Base-by-base conservation (phyloP, 768 basidiomycete species). In the Sporobolomyces phaffii region DNA sequence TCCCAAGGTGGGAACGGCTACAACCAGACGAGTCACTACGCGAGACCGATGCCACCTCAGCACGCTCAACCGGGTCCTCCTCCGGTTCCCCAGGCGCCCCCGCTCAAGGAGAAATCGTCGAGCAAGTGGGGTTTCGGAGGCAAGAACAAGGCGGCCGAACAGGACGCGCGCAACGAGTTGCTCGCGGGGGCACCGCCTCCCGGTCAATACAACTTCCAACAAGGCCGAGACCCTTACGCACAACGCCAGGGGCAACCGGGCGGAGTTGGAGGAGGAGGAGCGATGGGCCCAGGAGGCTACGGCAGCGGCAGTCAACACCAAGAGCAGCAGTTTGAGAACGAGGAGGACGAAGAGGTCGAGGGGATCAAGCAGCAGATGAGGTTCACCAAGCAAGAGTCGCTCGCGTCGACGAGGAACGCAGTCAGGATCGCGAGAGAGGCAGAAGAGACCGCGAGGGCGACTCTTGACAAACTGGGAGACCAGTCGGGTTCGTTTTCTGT, bases 301-400 rank as follows among this genome's bases (percentile, higher is more conserved):
- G 40, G 40, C 26, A 26, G 54, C 9, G 50, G 50, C 13, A n/a
- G n/a, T n/a, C 50, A 51, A 33, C 60, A 62, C 28, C 64, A 70
- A 34, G 51, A 68, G 68, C 62, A 74, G 41, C 29, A 67, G 59
- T 63, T 57, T 18, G 65, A 61, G 31, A 64, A 41, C 22, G 73
- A 68, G 59, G 74, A 68, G 64, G 73, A 72, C 41, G 69, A 70
- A 59, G 73, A 69, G 56, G 73, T 69, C 8, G 94, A 99, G 79
- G 90, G 87, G 29, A 97, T 99, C 79, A 97, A 96, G 80, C 85
- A 90, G 74, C 87, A 92, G 78, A 91, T 89, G 65, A 83, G 86
- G 62, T 89, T 84, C 74, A 77, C 88, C 68, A 98, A 99, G 79
- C 91, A 97, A 78, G 93, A 97, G 73, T 88, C 86, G 75, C 86